Conservation (phyloP, 495 filamentous ascomycete species). For the Penicillium nucicola region DNA sequence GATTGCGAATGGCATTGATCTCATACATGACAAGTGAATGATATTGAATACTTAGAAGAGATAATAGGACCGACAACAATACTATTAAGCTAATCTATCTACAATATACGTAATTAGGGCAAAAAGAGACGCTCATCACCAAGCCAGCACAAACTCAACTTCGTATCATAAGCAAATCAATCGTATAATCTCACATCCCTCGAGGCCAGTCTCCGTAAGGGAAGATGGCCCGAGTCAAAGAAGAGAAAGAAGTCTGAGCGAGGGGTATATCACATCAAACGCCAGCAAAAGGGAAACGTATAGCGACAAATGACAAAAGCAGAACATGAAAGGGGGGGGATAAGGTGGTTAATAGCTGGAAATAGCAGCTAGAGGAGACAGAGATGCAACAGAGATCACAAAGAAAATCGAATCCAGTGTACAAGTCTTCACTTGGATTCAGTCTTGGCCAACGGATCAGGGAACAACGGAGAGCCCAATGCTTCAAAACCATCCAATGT, state of each 20-base stretch:
- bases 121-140: not conserved
- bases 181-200: constrained; percentile 13
- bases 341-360: constrained; percentile 6
- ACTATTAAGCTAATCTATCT: not conserved
- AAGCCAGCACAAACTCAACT: constrained; percentile 1
- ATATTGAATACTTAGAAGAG: too few relatives aligned
- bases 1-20: not conserved
- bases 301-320: not conserved
- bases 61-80: too few relatives aligned
- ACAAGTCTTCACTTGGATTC: constrained; percentile 18
- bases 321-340: constrained; percentile 14
- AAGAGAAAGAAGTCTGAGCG: constrained; percentile 26
- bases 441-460: constrained; percentile 23
- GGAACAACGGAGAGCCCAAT: constrained; percentile 25
- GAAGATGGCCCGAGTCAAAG: constrained; percentile 14
- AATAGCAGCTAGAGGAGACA: constrained; percentile 9
- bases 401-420: constrained; percentile 3
- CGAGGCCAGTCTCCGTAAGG: constrained; percentile 20
- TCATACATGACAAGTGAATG: too few relatives aligned
- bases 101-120: not conserved
- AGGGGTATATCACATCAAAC: constrained; percentile 51
- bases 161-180: constrained; percentile 8
- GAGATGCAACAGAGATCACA: not conserved
- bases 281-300: constrained; percentile 23
- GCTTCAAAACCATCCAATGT: constrained; percentile 25